Conservation (phyloP, 2,329 filamentous ascomycete genomes). For the Fusarium floridanum region DNA sequence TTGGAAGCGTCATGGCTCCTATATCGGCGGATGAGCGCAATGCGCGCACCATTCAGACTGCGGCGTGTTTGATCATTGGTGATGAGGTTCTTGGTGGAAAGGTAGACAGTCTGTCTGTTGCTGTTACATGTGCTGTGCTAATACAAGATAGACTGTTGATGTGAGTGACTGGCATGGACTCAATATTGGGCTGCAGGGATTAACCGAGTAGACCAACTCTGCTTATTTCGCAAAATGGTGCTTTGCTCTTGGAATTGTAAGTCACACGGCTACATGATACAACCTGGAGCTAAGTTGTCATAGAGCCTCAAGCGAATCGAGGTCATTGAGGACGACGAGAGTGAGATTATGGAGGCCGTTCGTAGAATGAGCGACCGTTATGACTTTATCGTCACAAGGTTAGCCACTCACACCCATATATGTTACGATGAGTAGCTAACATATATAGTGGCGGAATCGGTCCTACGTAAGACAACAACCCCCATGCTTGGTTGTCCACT, state of each 20-base stretch:
- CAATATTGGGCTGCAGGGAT: background rate
- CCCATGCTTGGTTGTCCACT: conserved; percentile 19
- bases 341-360: conserved; percentile 89
- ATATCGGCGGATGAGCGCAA: conserved; percentile 65
- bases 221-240: conserved; percentile 75
- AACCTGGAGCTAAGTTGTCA: conserved; percentile 4
- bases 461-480: conserved; percentile 74
- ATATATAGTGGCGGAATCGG: conserved; percentile 85
- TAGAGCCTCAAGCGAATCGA: conserved; percentile 86
- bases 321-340: conserved; percentile 92
- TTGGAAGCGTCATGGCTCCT: conserved; percentile 55
- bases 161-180: conserved; percentile 46
- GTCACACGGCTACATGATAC: conserved; percentile 22
- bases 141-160: conserved; percentile 52
- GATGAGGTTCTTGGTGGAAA: conserved; percentile 97
- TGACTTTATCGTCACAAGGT: conserved; percentile 93
- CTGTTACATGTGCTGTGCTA: conserved; percentile 6
- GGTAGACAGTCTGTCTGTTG: conserved; percentile 60
- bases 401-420: conserved; percentile 13
- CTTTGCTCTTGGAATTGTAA: conserved; percentile 71
- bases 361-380: conserved; percentile 89
- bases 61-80: conserved; percentile 94
- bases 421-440: conserved; percentile 14
- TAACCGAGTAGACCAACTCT: conserved; percentile 68
- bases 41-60: conserved; percentile 83